phyloP scores from a whole-genome alignment of 2,329 filamentous ascomycete genomes.

The Monilinia vaccinii-corymbosi region DNA sequence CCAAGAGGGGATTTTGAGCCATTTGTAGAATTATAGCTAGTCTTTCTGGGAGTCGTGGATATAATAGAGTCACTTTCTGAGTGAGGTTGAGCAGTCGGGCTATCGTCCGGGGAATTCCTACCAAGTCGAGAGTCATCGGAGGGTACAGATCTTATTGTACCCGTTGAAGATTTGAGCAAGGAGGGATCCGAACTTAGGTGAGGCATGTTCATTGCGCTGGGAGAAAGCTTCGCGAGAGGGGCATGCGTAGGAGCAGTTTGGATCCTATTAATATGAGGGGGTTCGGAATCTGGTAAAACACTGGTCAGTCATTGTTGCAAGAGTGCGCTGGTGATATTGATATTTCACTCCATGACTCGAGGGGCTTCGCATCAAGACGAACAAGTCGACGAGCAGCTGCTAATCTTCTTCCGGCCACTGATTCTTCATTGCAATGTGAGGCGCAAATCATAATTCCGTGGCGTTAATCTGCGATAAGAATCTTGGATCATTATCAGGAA shows the following conservation, averaged over 20 bases:
- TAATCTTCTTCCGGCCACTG: not conserved
- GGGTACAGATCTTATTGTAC: slow-evolving; percentile 26
- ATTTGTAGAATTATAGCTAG: slow-evolving; percentile 12
- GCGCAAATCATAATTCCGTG: not conserved
- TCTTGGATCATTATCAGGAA: not conserved
- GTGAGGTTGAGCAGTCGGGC: slow-evolving; percentile 3
- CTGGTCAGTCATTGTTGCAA: slow-evolving; percentile 5
- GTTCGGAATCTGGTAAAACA: not conserved
- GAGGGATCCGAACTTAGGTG: slow-evolving; percentile 8
- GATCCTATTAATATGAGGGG: not conserved
- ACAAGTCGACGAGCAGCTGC: not conserved
- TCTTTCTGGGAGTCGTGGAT: slow-evolving; percentile 19
- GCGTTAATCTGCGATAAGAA: not conserved
- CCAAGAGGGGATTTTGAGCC: slow-evolving; percentile 18
- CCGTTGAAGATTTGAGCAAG: slow-evolving; percentile 15
- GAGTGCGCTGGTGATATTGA: not conserved
- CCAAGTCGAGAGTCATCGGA: slow-evolving; percentile 15
- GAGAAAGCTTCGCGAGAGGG: slow-evolving; percentile 7
- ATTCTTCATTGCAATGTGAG: not conserved
- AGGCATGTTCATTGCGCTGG: slow-evolving; percentile 25
- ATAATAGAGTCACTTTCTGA: slow-evolving; percentile 14
- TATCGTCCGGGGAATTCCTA: slow-evolving; percentile 10
- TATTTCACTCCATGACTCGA: not conserved
- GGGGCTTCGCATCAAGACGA: not conserved
- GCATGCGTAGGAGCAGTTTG: slow-evolving; percentile 2